A percentile compares a stretch with the other conserved stretches of the same genome.
Conservation (phyloP, 805 yeast species). For the Yarrowia osloensis region DNA sequence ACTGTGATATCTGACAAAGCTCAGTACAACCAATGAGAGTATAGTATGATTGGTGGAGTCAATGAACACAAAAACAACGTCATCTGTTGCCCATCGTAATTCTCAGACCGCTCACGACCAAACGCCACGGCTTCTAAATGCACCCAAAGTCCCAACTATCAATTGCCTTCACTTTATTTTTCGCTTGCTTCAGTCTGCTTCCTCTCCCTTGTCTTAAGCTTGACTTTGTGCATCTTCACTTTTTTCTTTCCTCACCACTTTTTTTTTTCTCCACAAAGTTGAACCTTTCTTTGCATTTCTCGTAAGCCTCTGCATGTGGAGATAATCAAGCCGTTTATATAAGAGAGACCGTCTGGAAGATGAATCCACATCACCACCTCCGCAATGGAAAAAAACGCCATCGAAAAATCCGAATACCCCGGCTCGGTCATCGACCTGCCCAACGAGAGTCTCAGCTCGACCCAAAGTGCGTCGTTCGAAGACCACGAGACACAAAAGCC, state of each 20-base stretch:
- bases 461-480: conserved; percentile 6
- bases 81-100: too few species aligned
- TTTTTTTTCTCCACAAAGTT: conserved; percentile 12
- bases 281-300: too few species aligned
- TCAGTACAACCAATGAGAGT: too few species aligned
- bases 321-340: neutral
- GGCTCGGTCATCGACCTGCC: conserved; percentile 1
- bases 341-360: neutral
- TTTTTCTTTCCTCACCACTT: neutral
- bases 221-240: neutral
- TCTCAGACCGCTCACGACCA: too few species aligned
- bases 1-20: too few species aligned
- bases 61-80: too few species aligned
- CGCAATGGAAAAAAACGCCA: neutral
- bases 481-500: neutral
- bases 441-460: neutral
- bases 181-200: too few species aligned
- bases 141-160: too few species aligned
- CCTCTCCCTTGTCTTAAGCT: too few species aligned
- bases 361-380: too few species aligned
- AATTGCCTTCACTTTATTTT: neutral
- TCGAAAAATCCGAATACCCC: conserved; percentile 3
- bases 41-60: too few species aligned
- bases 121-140: too few species aligned
- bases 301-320: neutral